phyloP scores from a whole-genome alignment of 768 basidiomycete species.

The Tricholoma terreum region DNA sequence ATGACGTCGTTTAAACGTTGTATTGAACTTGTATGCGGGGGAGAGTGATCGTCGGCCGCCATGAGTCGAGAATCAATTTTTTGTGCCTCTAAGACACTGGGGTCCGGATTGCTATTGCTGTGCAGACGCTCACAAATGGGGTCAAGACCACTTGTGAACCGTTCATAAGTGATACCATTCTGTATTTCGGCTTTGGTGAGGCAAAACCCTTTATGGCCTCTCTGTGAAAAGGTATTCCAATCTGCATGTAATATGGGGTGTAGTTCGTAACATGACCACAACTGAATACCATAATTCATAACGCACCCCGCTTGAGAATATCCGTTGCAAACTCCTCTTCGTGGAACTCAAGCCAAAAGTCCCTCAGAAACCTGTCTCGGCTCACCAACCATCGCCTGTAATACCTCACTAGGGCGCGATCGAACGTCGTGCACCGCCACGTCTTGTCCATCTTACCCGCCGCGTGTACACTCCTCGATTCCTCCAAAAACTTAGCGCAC shows the following conservation, averaged over 20 bases:
- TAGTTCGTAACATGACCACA: not conserved
- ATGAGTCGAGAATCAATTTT: not conserved
- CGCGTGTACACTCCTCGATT: constrained; percentile 29
- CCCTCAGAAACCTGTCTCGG: constrained; percentile 33
- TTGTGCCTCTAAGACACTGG: not conserved
- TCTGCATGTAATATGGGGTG: constrained; percentile 19
- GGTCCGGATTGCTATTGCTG: not conserved
- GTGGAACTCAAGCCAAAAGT: constrained; percentile 28
- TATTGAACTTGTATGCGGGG: too few species aligned
- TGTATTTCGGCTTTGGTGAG: constrained; percentile 35
- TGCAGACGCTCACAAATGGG: not conserved
- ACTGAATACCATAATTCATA: not conserved
- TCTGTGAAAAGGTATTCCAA: constrained; percentile 36
- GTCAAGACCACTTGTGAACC: constrained; percentile 28
- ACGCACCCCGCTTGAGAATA: constrained; percentile 36
- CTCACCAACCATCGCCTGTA: constrained; percentile 41
- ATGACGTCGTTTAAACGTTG: too few species aligned
- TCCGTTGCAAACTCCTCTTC: constrained; percentile 39
- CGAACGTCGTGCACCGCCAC: constrained; percentile 33
- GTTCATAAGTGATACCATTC: constrained; percentile 30
- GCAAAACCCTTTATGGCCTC: constrained; percentile 40
- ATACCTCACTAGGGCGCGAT: constrained; percentile 41
- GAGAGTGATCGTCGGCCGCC: too few species aligned
- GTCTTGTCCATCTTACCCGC: constrained; percentile 25
- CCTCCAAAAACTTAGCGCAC: constrained; percentile 29